Base-by-base conservation (phyloP, 108 stramenopile species). In the Cylindrotheca fusiformis region DNA sequence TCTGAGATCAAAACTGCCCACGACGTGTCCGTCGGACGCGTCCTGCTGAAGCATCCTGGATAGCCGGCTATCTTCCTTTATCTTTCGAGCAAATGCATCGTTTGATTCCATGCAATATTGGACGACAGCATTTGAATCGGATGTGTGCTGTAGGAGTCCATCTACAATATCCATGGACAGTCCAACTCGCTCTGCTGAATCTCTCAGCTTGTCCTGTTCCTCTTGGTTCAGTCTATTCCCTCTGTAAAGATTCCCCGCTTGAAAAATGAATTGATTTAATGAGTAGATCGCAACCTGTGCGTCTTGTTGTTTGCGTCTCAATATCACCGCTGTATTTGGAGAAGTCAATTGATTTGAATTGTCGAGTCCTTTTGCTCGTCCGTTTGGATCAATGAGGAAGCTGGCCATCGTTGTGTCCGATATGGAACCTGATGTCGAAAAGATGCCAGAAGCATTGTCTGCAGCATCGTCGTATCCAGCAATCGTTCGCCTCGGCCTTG, bases 221-320 rank as follows among this genome's bases (percentile, higher is more conserved):
- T 36, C 41, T 14, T 50, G 31, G 49, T 63, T 57, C 0, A 71
- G 33, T 26, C 30, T 24, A 26, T 60, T 62, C 10, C 72, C 72
- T 28, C 51, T 59, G 51, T 58, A 73, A 4, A 65, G 63, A 23
- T 73, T 60, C 21, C 72, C 72, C 23, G 72, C 72, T 46, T 66
- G 65, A n/a, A 60, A 53, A 17, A 73, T 73, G 24, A 73, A 73
- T 47, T 60, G 72, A 53, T 73, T 73, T 29, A 73, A 26, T 14
- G 72, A 55, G 32, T 65, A 47, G 25, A 65, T 65, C 21, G 63
- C 64, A 4, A 48, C 58, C 8, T 47, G 10, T 46, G 64, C 36
- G 46, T 59, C 58, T 24, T 63, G 51, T 28, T 33, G 48, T 33
- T 63, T 19, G 33, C 24, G 20, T 31, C 63, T 29, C 32, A 63